phyloP scores from a whole-genome alignment of 140 eudicot species.

The Flaveria floridana region DNA sequence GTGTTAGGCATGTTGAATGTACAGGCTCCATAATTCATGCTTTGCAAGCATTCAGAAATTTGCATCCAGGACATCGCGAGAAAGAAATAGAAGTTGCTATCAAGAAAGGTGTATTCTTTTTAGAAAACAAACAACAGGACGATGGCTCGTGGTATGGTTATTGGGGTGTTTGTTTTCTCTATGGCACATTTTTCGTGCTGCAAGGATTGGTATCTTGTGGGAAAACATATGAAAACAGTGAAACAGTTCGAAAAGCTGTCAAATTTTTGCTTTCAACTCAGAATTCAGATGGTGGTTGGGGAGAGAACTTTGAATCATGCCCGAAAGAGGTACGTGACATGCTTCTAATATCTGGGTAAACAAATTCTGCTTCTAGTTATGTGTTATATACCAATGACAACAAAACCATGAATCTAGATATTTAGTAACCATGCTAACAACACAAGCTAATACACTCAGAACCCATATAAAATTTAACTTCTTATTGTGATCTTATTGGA shows the following conservation, averaged over 20 bases:
- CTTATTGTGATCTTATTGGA: conserved; percentile 6
- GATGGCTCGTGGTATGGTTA: conserved; percentile 43
- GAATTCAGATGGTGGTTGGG: conserved; percentile 46
- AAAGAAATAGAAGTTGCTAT: conserved; percentile 37
- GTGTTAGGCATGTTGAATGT: conserved; percentile 41
- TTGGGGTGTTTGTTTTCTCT: conserved; percentile 39
- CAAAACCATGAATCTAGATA: background rate
- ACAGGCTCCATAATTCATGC: conserved; percentile 33
- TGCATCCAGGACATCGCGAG: conserved; percentile 34
- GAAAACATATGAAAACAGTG: conserved; percentile 34
- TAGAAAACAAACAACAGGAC: conserved; percentile 30
- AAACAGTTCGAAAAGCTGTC: conserved; percentile 34
- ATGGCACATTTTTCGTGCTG: conserved; percentile 40
- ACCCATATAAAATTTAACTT: background rate
- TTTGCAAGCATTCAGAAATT: conserved; percentile 12
- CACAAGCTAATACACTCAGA: background rate
- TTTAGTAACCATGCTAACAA: background rate
- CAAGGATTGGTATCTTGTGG: conserved; percentile 34
- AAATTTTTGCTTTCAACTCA: conserved; percentile 31
- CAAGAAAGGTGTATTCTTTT: conserved; percentile 28
- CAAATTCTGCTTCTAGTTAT: background rate
- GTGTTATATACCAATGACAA: background rate
- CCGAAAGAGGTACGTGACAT: conserved; percentile 26
- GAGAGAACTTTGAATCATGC: conserved; percentile 38
- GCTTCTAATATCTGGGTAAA: background rate